These are phyloP conservation scores for Dictyostelium discoideum DNA, from an alignment of 78 protist genomes.

Conservation along the genomic window DNA sequence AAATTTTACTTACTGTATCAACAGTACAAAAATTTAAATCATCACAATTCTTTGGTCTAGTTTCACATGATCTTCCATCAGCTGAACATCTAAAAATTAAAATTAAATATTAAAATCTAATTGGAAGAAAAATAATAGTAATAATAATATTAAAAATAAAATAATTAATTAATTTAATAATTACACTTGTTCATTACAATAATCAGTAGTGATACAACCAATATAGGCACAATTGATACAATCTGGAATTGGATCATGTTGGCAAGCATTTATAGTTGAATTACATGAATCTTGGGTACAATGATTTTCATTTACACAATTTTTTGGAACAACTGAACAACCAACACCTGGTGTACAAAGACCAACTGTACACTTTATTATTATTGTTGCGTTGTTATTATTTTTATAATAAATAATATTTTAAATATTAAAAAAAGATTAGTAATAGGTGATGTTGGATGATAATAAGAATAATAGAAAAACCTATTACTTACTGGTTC, in stretches of 20 bases:
- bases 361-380: neutral
- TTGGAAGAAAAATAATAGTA: too few species aligned
- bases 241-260: neutral
- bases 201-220: neutral
- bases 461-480: neutral
- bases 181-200: neutral
- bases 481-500: neutral
- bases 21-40: neutral
- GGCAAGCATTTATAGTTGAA: neutral
- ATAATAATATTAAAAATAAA: neutral
- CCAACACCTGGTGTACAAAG: neutral
- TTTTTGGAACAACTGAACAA: neutral
- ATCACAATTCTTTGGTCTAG: neutral
- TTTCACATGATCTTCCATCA: neutral
- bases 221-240: neutral
- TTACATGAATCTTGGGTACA: neutral
- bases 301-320: neutral
- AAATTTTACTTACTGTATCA: neutral
- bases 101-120: neutral
- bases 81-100: neutral
- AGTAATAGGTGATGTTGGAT: too few species aligned
- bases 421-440: too few species aligned
- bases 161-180: neutral
- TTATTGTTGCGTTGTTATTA: too few species aligned
- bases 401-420: too few species aligned